A percentile compares a stretch with the other conserved stretches of the same genome.
phyloP scores from a whole-genome alignment of 169 alveolate genomes.

The Cryptosporidium muris region DNA sequence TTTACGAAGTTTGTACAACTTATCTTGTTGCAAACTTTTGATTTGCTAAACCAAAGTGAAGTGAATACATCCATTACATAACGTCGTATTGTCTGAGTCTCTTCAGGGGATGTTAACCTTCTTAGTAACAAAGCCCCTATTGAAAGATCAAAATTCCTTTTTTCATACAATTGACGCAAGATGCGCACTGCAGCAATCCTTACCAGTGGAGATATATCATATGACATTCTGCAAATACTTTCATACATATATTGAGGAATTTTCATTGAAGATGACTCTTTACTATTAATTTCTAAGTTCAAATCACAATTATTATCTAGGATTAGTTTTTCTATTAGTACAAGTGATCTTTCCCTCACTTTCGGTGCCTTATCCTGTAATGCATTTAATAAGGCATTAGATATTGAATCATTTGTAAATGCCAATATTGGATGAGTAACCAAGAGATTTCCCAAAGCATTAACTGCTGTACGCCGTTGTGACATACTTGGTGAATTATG shows the following conservation, averaged over 20 bases:
- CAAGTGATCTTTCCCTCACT: conserved; percentile 63
- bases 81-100: conserved; percentile 21
- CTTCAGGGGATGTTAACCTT: conserved; percentile 55
- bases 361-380: conserved; percentile 65
- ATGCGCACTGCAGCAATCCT: conserved; percentile 45
- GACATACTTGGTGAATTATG: conserved; percentile 18
- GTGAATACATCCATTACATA: conserved; percentile 20
- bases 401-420: conserved; percentile 4
- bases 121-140: conserved; percentile 30
- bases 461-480: conserved; percentile 36
- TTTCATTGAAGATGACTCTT: neutral
- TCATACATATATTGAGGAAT: conserved; percentile 8
- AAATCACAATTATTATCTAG: conserved; percentile 1
- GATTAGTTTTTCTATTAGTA: conserved; percentile 35
- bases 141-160: conserved; percentile 9
- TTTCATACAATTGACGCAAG: conserved; percentile 7
- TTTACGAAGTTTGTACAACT: conserved; percentile 18
- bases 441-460: conserved; percentile 49
- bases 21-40: conserved; percentile 2
- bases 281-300: neutral
- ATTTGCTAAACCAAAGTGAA: conserved; percentile 41
- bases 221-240: conserved; percentile 35
- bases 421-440: conserved; percentile 3
- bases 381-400: conserved; percentile 29
- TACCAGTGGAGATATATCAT: conserved; percentile 53